Conservation (phyloP, 306 rosid genomes). For the Glycine latifolia region DNA sequence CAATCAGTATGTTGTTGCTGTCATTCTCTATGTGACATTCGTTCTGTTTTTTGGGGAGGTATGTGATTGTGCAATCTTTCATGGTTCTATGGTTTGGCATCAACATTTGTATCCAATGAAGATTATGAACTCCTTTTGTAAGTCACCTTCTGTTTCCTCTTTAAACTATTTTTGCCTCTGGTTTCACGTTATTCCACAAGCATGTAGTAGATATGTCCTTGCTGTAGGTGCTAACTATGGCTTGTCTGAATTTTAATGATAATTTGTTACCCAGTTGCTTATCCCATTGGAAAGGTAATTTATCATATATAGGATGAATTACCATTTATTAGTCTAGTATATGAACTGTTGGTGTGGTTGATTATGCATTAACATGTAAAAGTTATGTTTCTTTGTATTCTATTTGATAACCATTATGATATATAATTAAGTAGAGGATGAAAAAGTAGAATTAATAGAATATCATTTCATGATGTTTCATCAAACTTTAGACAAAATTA, state of each 20-base stretch:
- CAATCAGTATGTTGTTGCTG: conserved; percentile 87
- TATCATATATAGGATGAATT: conserved; percentile 34
- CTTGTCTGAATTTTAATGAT: conserved; percentile 85
- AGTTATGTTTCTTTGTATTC: conserved; percentile 26
- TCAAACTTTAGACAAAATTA: too few relatives aligned
- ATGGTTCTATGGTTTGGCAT: conserved; percentile 23
- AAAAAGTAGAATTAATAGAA: conserved; percentile 10
- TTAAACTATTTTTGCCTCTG: conserved; percentile 13
- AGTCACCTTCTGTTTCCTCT: too few relatives aligned
- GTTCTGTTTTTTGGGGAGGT: conserved; percentile 93
- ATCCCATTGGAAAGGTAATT: conserved; percentile 90
- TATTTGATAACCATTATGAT: conserved; percentile 11
- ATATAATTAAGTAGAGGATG: conserved; percentile 12
- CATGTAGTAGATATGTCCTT: conserved; percentile 94
- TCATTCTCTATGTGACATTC: conserved; percentile 91
- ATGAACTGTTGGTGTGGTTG: background rate
- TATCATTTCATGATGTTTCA: conserved; percentile 25
- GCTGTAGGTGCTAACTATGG: conserved; percentile 89
- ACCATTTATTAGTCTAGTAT: background rate
- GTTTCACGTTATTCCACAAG: conserved; percentile 93
- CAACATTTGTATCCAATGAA: conserved; percentile 21
- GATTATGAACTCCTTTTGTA: background rate
- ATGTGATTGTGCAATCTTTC: conserved; percentile 16
- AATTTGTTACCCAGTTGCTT: conserved; percentile 88
- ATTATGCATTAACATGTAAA: conserved; percentile 23